phyloP scores from a whole-genome alignment of 768 basidiomycete species.

The Collybia sordida region DNA sequence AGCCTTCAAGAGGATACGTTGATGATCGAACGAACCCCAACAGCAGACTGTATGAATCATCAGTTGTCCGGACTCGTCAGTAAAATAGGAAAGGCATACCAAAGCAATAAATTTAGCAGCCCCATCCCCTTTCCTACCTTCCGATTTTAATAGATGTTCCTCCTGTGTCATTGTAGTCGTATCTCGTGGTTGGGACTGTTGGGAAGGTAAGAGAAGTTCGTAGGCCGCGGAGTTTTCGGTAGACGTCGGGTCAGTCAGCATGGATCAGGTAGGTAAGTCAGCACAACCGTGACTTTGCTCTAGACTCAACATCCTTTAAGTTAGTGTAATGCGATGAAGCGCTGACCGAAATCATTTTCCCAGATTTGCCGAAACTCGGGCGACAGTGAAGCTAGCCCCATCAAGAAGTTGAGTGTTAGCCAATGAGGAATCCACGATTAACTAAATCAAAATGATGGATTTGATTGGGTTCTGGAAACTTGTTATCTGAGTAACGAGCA shows the following conservation, averaged over 20 bases:
- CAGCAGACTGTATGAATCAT: not conserved
- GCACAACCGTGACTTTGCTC: too few relatives aligned
- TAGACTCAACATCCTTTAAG: too few relatives aligned
- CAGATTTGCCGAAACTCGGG: not conserved
- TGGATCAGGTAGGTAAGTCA: too few relatives aligned
- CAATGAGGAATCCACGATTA: not conserved
- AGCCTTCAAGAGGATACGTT: not conserved
- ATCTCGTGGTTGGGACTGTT: conserved; percentile 10
- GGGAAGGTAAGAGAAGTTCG: conserved; percentile 24
- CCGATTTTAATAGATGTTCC: conserved; percentile 30
- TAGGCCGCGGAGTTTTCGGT: conserved; percentile 16
- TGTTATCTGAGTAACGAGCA: too few relatives aligned
- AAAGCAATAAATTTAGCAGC: conserved; percentile 33
- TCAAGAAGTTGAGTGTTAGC: not conserved
- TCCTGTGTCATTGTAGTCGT: conserved; percentile 21
- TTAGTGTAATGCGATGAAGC: too few relatives aligned
- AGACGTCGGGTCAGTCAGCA: conserved; percentile 4
- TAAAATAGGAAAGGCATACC: conserved; percentile 25
- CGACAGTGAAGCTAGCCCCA: not conserved
- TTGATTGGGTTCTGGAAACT: not conserved
- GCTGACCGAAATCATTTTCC: not conserved
- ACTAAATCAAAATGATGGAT: too few relatives aligned
- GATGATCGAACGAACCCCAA: too few relatives aligned
- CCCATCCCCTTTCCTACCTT: conserved; percentile 39
- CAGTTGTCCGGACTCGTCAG: not conserved